phyloP scores from a whole-genome alignment of 768 basidiomycete species.

The Chalciporus pseudorubinellus region DNA sequence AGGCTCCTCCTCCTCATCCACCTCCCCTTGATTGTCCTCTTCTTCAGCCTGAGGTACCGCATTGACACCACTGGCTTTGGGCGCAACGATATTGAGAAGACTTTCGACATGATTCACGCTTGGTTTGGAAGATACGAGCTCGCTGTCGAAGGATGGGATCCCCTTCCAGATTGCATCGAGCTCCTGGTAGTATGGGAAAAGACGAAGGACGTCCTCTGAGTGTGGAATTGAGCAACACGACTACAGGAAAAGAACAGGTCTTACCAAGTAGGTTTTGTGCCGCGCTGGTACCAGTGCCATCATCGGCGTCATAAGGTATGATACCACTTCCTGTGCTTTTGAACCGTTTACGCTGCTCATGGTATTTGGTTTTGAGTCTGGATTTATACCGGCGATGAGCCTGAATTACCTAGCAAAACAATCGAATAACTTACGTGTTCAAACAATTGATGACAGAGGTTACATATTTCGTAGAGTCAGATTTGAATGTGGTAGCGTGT shows the following conservation, averaged over 20 bases:
- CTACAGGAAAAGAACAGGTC: neutral
- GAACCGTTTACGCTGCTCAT: neutral
- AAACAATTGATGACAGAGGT: neutral
- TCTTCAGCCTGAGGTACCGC: too few species aligned
- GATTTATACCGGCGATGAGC: too few species aligned
- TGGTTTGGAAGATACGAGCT: too few species aligned
- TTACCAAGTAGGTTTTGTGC: conserved; percentile 2
- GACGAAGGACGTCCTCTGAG: neutral
- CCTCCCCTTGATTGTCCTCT: too few species aligned
- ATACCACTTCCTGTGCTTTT: too few species aligned
- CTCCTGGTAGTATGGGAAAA: conserved; percentile 8
- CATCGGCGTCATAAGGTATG: neutral
- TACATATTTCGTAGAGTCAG: neutral
- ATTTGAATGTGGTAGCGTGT: neutral
- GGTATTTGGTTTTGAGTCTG: conserved; percentile 3
- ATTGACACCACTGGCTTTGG: too few species aligned
- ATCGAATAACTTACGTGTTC: neutral
- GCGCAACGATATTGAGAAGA: neutral
- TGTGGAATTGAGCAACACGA: neutral
- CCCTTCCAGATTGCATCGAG: too few species aligned
- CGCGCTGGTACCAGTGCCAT: too few species aligned
- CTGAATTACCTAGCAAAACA: neutral
- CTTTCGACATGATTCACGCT: neutral
- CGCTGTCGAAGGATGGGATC: conserved; percentile 1
- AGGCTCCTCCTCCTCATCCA: too few species aligned